Evolutionary conservation across 352 stramenopile genomes (phyloP).

Genomic region (Pythium aquatile): DNA sequence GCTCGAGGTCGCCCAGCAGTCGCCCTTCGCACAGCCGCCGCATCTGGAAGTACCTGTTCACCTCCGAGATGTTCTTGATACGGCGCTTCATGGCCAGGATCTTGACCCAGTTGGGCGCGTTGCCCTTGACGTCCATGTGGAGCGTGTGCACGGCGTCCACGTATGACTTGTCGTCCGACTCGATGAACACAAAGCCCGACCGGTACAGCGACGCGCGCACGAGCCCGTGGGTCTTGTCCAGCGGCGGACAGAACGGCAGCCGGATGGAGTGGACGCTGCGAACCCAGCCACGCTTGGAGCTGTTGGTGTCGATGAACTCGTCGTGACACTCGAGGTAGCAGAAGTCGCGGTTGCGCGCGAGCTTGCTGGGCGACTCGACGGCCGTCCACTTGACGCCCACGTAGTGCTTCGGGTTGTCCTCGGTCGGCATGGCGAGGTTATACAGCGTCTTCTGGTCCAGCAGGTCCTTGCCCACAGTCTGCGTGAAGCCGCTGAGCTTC

Average conservation of each 20-base stretch:
- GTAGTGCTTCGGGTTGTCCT: conserved; percentile 79
- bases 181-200: conserved; percentile 78
- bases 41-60: conserved; percentile 70
- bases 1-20: conserved; percentile 58
- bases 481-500: conserved; percentile 66
- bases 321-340: conserved; percentile 86
- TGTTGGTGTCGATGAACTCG: conserved; percentile 78
- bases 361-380: conserved; percentile 69
- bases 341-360: conserved; percentile 78
- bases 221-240: conserved; percentile 56
- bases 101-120: conserved; percentile 74
- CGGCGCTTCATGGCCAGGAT: conserved; percentile 73
- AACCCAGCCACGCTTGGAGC: conserved; percentile 70
- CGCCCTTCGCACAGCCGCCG: conserved; percentile 46
- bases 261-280: conserved; percentile 78
- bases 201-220: conserved; percentile 74
- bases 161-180: conserved; percentile 45
- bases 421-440: conserved; percentile 54
- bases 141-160: conserved; percentile 76
- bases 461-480: conserved; percentile 75
- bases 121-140: conserved; percentile 80
- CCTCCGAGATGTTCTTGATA: conserved; percentile 69
- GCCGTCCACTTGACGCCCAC: conserved; percentile 84
- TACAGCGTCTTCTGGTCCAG: conserved; percentile 80
- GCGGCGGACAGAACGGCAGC: conserved; percentile 60